Percentiles rank a stretch among this genome's conserved stretches.
These are phyloP conservation scores for Solanum bulbocastanum DNA, from an alignment of 257 asterid species.

Conservation along the genomic window DNA sequence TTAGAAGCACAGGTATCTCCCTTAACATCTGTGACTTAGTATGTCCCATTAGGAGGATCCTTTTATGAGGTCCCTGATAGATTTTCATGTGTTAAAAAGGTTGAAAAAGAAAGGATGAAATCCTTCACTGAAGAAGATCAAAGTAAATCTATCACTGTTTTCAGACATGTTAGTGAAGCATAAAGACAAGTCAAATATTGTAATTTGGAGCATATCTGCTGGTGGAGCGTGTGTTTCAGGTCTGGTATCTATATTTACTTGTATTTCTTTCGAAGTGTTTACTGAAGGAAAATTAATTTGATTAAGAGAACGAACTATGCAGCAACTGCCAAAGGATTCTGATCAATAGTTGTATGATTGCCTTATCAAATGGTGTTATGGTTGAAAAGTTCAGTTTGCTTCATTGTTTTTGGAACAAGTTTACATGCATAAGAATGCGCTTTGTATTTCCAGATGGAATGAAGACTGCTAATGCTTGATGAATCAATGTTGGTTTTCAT, in stretches of 20 bases:
- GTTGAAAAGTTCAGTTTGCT: background rate
- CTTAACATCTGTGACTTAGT: background rate
- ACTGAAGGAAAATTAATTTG: background rate
- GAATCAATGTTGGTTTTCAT: background rate
- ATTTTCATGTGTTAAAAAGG: constrained; percentile 25
- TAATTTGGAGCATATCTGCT: constrained; percentile 1
- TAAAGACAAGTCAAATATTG: background rate
- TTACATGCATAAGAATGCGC: background rate
- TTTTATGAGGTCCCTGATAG: background rate
- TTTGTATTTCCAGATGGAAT: background rate
- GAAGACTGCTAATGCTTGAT: background rate
- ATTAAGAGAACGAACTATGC: background rate
- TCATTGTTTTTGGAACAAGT: background rate
- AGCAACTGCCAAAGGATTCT: background rate
- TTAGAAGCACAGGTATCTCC: constrained; percentile 73
- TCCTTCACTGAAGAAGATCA: constrained; percentile 25
- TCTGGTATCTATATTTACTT: constrained; percentile 1
- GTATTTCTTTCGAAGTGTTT: background rate
- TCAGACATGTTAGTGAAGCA: constrained; percentile 15
- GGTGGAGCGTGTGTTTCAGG: constrained; percentile 11
- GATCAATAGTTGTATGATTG: background rate
- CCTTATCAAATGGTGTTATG: background rate
- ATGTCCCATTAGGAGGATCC: background rate
- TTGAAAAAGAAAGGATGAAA: constrained; percentile 45
- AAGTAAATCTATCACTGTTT: constrained; percentile 7